Evolutionary conservation across 108 stramenopile species (phyloP), one percentile per base, ranked within the genome.

Genomic region (Pseudonitzschia delicatissima): DNA sequence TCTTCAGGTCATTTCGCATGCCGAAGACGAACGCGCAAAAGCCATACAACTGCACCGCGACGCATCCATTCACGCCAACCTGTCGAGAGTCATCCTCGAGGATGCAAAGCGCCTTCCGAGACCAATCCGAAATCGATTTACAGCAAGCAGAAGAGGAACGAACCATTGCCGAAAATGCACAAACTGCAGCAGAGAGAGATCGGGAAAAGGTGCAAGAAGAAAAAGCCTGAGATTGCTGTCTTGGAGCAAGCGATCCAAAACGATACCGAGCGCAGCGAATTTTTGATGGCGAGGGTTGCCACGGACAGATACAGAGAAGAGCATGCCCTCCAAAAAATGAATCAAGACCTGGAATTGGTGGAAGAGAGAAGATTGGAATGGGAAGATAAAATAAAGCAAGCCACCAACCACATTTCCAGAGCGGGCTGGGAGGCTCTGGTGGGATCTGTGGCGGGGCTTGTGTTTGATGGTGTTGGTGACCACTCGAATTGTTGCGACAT

Each of bases 351-450:
- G 39, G 27, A 5, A 21, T 37, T 37, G 18, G 37, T 42, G 21
- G 18, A 26, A 20, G 13, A 23, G 28, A 37, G 36, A 37, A 33
- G 21, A 61, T 39, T 1, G 26, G 12, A 40, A 42, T 32, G 28
- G 37, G 25, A 26, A 42, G 23, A 35, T 23, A 61, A 61, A 37
- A 61, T 4, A 40, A 36, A 25, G 11, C 51, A 50, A 57, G 70
- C 70, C 8, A 71, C 35, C 39, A 32, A 64, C 13, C 62, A 64
- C 17, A 39, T 71, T 8, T 17, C 70, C 15, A 51, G 50, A 25
- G 70, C 62, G 1, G 70, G 70, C 15, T 71, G 70, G 70, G 53
- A 64, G 39, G 70, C 70, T 12, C 40, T 64, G 4, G 23, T 34
- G 17, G 62, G 62, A 9, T 35, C 40, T 9, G 15, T 55, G 15